Evolutionary conservation across 148 eudicot species (phyloP), one percentile per base, ranked within the genome.

Genomic region (Silene uniflora): DNA sequence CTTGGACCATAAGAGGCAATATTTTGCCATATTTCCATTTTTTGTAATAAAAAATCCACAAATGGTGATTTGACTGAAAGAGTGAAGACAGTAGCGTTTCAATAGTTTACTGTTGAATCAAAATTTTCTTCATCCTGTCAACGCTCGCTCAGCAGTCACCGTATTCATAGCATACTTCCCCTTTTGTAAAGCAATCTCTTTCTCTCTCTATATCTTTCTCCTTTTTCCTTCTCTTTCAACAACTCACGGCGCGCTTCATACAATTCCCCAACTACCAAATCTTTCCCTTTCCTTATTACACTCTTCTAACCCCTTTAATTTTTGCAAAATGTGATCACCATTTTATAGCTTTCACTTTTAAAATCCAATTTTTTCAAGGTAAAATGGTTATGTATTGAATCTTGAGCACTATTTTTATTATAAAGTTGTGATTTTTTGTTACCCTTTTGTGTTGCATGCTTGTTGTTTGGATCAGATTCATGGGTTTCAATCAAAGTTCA

Each of bases 391-490:
- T 52, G 27, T 11, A 44, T 79, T 49, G 7, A 21, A 10, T 52
- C 29, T 27, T 66, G 44, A 18, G 56, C 29, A 61, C 35, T 39
- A 22, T 58, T 49, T 62, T 17, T 44, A n/a, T 35, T 21, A 0
- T 27, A 47, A 47, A 6, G 63, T 60, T 6, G 24, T 12, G 0
- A 44, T 9, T 35, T 16, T 61, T 68, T 7, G 18, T 73, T 24
- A 11, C 12, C 65, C 69, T 60, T 24, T 54, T 75, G 75, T 75
- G 75, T 64, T 54, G 62, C 29, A 52, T 78, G 46, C 21, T 18
- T 72, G 62, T 49, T 70, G 10, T 71, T 67, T 70, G 60, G 64
- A 62, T 75, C 73, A 62, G 68, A 71, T 75, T 62, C 73, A 74
- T 75, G 54, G 52, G 49, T 66, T 80, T 23, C 0, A 3, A 10